A percentile compares a stretch with the other conserved stretches of the same genome.
These are phyloP conservation scores for Cercospora citrullina DNA, from an alignment of 2,329 filamentous ascomycete species.

Conservation along the genomic window DNA sequence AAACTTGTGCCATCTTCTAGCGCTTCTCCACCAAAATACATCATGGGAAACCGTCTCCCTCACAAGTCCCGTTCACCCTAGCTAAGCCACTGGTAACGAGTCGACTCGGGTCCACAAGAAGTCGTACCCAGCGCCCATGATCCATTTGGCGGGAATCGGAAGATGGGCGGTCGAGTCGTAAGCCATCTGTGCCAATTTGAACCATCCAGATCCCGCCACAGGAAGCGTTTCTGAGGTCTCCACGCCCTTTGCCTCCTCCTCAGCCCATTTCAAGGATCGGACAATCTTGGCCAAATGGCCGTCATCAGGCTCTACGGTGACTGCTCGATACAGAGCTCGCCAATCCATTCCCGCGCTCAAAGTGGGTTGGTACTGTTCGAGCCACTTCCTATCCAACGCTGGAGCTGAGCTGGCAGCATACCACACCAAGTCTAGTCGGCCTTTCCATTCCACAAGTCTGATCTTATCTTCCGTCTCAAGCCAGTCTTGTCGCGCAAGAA, in stretches of 20 bases:
- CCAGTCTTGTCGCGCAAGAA: slow-evolving; percentile 38
- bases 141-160: slow-evolving; percentile 1
- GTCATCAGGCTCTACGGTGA: not conserved
- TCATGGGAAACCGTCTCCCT: not conserved
- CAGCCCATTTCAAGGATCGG: not conserved
- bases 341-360: slow-evolving; percentile 1
- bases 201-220: not conserved
- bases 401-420: slow-evolving; percentile 37
- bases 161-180: not conserved
- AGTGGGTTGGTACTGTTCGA: not conserved
- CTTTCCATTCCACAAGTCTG: slow-evolving; percentile 33
- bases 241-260: slow-evolving; percentile 1
- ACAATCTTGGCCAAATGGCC: not conserved
- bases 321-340: not conserved
- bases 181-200: slow-evolving; percentile 1
- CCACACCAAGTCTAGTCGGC: slow-evolving; percentile 30
- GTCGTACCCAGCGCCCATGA: not conserved
- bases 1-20: not conserved
- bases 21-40: not conserved
- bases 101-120: not conserved
- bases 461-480: slow-evolving; percentile 35
- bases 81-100: not conserved
- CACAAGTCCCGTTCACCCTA: not conserved
- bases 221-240: not conserved
- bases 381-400: slow-evolving; percentile 65